Evolutionary conservation across 768 basidiomycete genomes (phyloP), one percentile per base, ranked within the genome.

Genomic region (Leccinum uliginosum): DNA sequence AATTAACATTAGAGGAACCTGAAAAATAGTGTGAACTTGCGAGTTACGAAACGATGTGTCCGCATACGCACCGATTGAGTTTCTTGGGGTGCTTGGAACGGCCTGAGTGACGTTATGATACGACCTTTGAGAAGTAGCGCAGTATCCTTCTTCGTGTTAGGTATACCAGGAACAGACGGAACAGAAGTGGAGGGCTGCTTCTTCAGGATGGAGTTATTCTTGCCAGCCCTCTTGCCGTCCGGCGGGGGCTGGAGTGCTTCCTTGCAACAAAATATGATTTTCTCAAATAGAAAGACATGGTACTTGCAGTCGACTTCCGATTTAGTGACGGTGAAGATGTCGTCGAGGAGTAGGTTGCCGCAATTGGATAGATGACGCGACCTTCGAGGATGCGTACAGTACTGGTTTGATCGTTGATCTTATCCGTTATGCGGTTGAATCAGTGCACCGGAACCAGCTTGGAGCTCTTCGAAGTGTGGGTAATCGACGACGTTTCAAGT

Each of bases 201-300:
- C 80, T 95, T 93, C 59, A 97, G 72, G 50, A 98, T 83, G 7
- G 91, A 91, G 55, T 91, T 90, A 67, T 81, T 93, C 79, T 98
- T 98, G 63, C 80, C 78, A 35, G 76, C 77, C 73, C 92, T 91
- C 71, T 83, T 84, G 38, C 81, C 79, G 59, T 80, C 84, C 34
- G 79, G 77, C 11, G 81, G 77, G 6, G 80, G 78, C 5, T 79
- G 78, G 15, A 79, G 68, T 7, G 89, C 87, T 71, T 98, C 97
- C 72, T 98, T 98, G 80, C 97, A 98, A 74, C 97, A 99, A 19
- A 98, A 82, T 62, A 99, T 93, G 73, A 99, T 99, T 76, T 93
- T 93, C 76, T 98, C 95, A 63, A 99, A 99, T 34, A 99, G 79
- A 80, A 98, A 99, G 56, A 99, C 95, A 64, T 96, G 93, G 66